A percentile compares a stretch with the other conserved stretches of the same genome.
phyloP scores from a whole-genome alignment of 73 alveolate genomes.

The Tetrahymena malaccensis region DNA sequence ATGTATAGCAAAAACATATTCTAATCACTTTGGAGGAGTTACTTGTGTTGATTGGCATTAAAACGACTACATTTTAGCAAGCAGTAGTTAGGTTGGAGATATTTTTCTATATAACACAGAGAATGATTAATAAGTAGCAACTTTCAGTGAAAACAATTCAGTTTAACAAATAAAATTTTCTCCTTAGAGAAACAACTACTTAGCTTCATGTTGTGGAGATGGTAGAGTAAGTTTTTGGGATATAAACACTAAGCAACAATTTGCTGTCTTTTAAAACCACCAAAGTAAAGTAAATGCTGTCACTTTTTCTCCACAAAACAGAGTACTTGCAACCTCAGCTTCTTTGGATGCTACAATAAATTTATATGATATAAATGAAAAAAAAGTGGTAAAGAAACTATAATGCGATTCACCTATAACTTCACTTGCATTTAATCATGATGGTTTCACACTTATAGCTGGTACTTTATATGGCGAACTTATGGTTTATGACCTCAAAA shows the following conservation, averaged over 20 bases:
- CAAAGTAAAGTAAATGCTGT: slow-evolving; percentile 29
- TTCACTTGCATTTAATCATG: slow-evolving; percentile 33
- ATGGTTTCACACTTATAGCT: slow-evolving; percentile 53
- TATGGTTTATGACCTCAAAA: slow-evolving; percentile 47
- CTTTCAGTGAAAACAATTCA: slow-evolving; percentile 1
- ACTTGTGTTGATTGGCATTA: slow-evolving; percentile 41
- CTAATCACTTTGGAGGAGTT: neutral
- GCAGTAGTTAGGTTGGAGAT: slow-evolving; percentile 20
- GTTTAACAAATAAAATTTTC: slow-evolving; percentile 35
- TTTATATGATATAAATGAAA: slow-evolving; percentile 47
- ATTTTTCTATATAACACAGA: slow-evolving; percentile 2
- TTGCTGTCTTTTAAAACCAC: slow-evolving; percentile 16
- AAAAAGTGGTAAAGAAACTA: slow-evolving; percentile 44
- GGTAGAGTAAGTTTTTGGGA: slow-evolving; percentile 45
- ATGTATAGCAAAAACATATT: slow-evolving; percentile 37
- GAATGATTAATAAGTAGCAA: slow-evolving; percentile 6
- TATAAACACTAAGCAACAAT: neutral
- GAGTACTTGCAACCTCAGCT: slow-evolving; percentile 35
- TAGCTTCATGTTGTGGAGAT: slow-evolving; percentile 50
- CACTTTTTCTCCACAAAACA: slow-evolving; percentile 44
- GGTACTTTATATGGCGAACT: slow-evolving; percentile 52
- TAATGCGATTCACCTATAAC: slow-evolving; percentile 37
- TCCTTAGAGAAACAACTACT: slow-evolving; percentile 10
- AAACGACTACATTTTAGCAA: slow-evolving; percentile 27
- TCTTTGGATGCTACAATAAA: slow-evolving; percentile 39